phyloP scores from a whole-genome alignment of 1,284 basidiomycete species.

The Ustilago esculenta region DNA sequence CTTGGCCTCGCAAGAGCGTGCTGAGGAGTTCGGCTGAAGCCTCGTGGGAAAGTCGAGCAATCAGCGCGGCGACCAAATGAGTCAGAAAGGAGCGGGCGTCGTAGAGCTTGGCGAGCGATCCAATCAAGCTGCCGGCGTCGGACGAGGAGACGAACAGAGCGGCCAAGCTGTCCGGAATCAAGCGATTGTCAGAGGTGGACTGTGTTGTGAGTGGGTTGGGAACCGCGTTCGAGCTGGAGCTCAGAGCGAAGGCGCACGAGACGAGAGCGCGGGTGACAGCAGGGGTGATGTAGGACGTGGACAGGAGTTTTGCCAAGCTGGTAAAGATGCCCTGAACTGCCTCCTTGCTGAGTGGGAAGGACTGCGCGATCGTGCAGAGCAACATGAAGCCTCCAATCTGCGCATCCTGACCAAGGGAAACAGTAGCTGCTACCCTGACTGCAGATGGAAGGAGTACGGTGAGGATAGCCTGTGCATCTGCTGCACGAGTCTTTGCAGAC shows the following conservation, averaged over 20 bases:
- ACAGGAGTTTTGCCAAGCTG: constrained; percentile 37
- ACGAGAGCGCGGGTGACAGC: constrained; percentile 42
- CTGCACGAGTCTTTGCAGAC: constrained; percentile 35
- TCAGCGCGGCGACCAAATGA: constrained; percentile 43
- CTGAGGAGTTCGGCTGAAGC: constrained; percentile 36
- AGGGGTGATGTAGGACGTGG: constrained; percentile 10
- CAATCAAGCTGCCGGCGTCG: constrained; percentile 23
- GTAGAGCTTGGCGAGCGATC: constrained; percentile 28
- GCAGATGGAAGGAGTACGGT: constrained; percentile 67
- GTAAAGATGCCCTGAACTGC: constrained; percentile 53
- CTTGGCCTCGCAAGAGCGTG: constrained; percentile 25
- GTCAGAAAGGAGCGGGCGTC: constrained; percentile 48
- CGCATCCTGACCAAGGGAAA: constrained; percentile 45
- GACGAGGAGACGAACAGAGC: constrained; percentile 31
- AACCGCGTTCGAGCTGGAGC: constrained; percentile 36
- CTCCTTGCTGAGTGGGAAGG: constrained; percentile 54
- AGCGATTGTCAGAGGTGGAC: constrained; percentile 21
- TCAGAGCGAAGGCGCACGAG: constrained; percentile 52
- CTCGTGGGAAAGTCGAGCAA: constrained; percentile 22
- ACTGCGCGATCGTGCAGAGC: constrained; percentile 55
- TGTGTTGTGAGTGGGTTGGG: constrained; percentile 24
- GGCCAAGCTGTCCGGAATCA: constrained; percentile 43
- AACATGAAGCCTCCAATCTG: constrained; percentile 57
- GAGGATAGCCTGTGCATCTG: constrained; percentile 57
- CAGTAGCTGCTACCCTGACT: constrained; percentile 42